Percentiles rank a stretch among this genome's conserved stretches.
These are phyloP conservation scores for Phialophora macrospora DNA, from an alignment of 2,329 filamentous ascomycete species.

Conservation along the genomic window DNA sequence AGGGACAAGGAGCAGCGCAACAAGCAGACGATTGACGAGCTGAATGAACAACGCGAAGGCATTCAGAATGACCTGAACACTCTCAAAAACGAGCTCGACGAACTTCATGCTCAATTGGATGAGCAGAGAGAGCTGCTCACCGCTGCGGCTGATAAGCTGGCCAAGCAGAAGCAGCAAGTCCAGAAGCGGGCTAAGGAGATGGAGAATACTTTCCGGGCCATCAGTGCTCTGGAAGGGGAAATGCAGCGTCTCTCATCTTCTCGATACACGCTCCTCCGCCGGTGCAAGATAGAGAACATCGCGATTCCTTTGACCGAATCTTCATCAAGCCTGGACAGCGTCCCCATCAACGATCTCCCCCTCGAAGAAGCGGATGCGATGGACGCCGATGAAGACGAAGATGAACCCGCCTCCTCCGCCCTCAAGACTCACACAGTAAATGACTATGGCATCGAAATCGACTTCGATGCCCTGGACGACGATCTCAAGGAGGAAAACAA, in stretches of 20 bases:
- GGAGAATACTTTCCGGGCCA: conserved; percentile 73
- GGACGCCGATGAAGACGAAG: conserved; percentile 84
- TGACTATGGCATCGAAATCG: conserved; percentile 88
- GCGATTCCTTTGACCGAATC: conserved; percentile 76
- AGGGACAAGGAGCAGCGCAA: conserved; percentile 70
- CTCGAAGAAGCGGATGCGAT: conserved; percentile 82
- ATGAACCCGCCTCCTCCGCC: conserved; percentile 53
- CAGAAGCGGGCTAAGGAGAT: conserved; percentile 85
- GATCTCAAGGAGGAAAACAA: conserved; percentile 79
- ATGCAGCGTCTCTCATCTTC: conserved; percentile 83
- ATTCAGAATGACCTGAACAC: conserved; percentile 75
- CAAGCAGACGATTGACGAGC: conserved; percentile 69
- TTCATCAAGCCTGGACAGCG: conserved; percentile 73
- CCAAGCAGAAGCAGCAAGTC: conserved; percentile 77
- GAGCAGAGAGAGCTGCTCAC: conserved; percentile 70
- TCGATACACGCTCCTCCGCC: conserved; percentile 81
- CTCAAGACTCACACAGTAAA: conserved; percentile 64
- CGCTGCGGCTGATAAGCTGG: conserved; percentile 74
- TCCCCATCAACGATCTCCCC: conserved; percentile 85
- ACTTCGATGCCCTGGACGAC: conserved; percentile 81
- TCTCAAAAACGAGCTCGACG: conserved; percentile 76
- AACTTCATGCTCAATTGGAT: conserved; percentile 73
- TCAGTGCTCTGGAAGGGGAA: conserved; percentile 79
- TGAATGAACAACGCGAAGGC: conserved; percentile 72
- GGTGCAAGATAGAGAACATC: conserved; percentile 93